A percentile compares a stretch with the other conserved stretches of the same genome.
phyloP scores from a whole-genome alignment of 257 asterid species.

The Prunella vulgaris region DNA sequence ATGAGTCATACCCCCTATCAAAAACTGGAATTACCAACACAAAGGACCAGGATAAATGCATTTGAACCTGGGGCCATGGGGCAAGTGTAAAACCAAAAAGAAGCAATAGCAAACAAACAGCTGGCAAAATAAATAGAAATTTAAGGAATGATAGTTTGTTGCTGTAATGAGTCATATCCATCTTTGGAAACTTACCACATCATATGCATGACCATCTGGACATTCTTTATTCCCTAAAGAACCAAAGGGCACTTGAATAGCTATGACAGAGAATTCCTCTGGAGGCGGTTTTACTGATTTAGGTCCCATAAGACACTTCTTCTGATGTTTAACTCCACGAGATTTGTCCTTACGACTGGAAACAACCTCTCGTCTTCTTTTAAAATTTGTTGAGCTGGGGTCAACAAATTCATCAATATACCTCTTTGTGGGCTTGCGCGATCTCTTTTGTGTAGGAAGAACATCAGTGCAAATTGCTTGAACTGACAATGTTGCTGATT shows the following conservation, averaged over 20 bases:
- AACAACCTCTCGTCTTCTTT: constrained; percentile 43
- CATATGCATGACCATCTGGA: constrained; percentile 26
- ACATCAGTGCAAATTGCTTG: constrained; percentile 25
- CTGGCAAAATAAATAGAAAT: background rate
- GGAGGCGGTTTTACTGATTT: constrained; percentile 31
- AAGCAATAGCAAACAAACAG: background rate
- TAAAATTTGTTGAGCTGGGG: constrained; percentile 32
- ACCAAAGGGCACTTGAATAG: constrained; percentile 96
- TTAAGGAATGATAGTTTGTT: background rate
- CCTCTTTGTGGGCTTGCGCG: constrained; percentile 90
- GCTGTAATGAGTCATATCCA: background rate
- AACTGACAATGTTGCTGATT: constrained; percentile 10
- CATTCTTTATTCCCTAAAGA: constrained; percentile 54
- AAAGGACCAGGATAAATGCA: background rate
- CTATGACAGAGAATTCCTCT: constrained; percentile 57
- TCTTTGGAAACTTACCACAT: constrained; percentile 28
- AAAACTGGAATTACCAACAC: background rate
- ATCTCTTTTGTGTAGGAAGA: constrained; percentile 54
- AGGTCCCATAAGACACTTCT: constrained; percentile 43
- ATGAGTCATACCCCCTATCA: too few species aligned
- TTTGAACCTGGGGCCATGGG: background rate
- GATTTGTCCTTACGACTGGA: constrained; percentile 41
- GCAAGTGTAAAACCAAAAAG: background rate
- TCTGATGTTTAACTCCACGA: constrained; percentile 38
- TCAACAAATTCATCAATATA: constrained; percentile 71